phyloP scores from a whole-genome alignment of 345 rosid species.

The Eucalyptus cladocalyx region DNA sequence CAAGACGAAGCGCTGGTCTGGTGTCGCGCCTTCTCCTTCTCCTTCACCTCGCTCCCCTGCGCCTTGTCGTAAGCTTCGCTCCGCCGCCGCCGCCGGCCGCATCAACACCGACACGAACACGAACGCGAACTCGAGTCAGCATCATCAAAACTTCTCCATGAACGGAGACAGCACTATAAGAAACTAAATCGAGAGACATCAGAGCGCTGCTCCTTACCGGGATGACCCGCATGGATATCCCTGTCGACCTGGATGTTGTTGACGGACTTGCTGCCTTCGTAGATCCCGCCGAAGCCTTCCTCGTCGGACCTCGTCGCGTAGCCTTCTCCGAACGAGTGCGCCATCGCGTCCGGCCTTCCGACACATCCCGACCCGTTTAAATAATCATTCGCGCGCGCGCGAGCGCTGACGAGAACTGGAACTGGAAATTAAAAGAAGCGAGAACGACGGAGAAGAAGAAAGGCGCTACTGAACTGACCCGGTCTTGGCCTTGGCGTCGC shows the following conservation, averaged over 20 bases:
- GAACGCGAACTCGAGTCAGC: not conserved
- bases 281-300: conserved; percentile 78
- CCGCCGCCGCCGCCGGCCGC: not conserved
- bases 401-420: no score
- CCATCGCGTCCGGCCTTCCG: conserved; percentile 32
- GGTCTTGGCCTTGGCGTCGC: not conserved
- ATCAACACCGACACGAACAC: not conserved
- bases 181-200: not conserved
- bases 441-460: not conserved
- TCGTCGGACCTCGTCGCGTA: conserved; percentile 71
- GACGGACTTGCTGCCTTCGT: conserved; percentile 34
- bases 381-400: not conserved
- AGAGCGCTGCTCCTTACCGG: not conserved
- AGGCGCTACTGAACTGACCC: not conserved
- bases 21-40: conserved; percentile 58
- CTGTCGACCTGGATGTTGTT: not conserved
- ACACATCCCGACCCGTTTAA: not conserved
- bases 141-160: fast-evolving
- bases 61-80: conserved; percentile 47
- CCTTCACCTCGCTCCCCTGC: conserved; percentile 66
- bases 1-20: conserved; percentile 13
- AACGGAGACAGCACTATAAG: fast-evolving
- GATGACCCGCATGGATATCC: not conserved
- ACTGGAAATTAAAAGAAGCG: not conserved
- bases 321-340: conserved; percentile 71